phyloP scores from a whole-genome alignment of 2,329 filamentous ascomycete species.

The Aureobasidium sp. region DNA sequence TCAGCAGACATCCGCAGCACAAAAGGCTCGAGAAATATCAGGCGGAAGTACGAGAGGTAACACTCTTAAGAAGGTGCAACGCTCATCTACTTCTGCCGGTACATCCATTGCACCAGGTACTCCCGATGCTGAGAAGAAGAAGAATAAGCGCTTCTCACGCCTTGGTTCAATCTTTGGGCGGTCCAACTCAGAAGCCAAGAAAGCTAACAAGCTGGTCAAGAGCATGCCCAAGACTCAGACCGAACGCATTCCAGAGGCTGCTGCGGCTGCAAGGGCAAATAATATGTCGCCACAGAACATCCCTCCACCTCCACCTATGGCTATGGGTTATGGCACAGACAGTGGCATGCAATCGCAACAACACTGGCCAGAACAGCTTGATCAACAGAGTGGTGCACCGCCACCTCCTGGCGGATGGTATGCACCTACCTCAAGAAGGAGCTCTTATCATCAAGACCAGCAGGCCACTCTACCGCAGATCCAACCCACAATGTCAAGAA shows the following conservation, averaged over 20 bases:
- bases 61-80: constrained; percentile 27
- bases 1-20: constrained; percentile 3
- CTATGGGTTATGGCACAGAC: not conserved
- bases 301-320: not conserved
- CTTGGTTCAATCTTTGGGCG: constrained; percentile 39
- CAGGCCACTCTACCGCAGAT: not conserved
- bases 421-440: constrained; percentile 16
- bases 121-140: constrained; percentile 25
- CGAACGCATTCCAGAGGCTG: not conserved
- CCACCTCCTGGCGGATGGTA: constrained; percentile 22
- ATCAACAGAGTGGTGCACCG: not conserved
- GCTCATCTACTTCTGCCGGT: constrained; percentile 19
- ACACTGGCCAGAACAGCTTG: constrained; percentile 2
- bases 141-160: constrained; percentile 40
- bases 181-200: constrained; percentile 27
- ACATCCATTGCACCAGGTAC: constrained; percentile 17
- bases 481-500: not conserved
- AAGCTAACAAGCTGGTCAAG: constrained; percentile 19
- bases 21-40: not conserved
- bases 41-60: constrained; percentile 15
- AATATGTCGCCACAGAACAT: constrained; percentile 9
- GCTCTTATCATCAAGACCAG: constrained; percentile 1
- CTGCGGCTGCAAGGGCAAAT: not conserved
- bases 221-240: not conserved
- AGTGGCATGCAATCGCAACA: not conserved